Evolutionary conservation across 2,329 filamentous ascomycete species (phyloP).

Genomic region (Ophioceras dolichostomum): DNA sequence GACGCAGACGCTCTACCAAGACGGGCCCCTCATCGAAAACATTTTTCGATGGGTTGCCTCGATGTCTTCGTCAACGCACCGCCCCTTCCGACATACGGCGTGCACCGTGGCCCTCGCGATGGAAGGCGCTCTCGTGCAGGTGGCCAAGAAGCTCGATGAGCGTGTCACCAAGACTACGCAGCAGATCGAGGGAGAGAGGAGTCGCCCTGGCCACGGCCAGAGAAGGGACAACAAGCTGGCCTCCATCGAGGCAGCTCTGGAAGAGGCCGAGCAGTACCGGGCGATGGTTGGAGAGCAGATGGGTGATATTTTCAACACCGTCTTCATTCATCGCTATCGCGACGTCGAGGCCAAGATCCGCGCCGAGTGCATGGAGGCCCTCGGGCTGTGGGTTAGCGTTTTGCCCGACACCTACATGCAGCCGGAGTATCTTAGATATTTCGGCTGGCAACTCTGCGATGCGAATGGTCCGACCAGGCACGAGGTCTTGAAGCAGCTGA

Average conservation of each 20-base stretch:
- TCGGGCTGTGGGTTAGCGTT: slow-evolving; percentile 79
- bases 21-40: slow-evolving; percentile 71
- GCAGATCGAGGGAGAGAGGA: slow-evolving; percentile 66
- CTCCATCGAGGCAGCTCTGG: slow-evolving; percentile 59
- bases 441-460: slow-evolving; percentile 93
- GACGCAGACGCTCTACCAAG: slow-evolving; percentile 69
- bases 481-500: slow-evolving; percentile 79
- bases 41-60: slow-evolving; percentile 80
- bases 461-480: slow-evolving; percentile 58
- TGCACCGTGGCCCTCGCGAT: slow-evolving; percentile 75
- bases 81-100: slow-evolving; percentile 88
- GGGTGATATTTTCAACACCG: slow-evolving; percentile 78
- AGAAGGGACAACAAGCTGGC: slow-evolving; percentile 52
- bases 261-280: slow-evolving; percentile 57
- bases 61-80: slow-evolving; percentile 77
- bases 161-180: slow-evolving; percentile 65
- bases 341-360: slow-evolving; percentile 86
- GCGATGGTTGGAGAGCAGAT: slow-evolving; percentile 60
- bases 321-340: slow-evolving; percentile 92
- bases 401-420: slow-evolving; percentile 86
- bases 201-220: slow-evolving; percentile 44
- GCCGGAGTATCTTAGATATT: slow-evolving; percentile 77
- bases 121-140: slow-evolving; percentile 55
- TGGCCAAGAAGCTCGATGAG: slow-evolving; percentile 29
- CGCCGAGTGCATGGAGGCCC: slow-evolving; percentile 73